These are phyloP conservation scores for Russula vinacea DNA, from an alignment of 768 basidiomycete species.

Conservation along the genomic window DNA sequence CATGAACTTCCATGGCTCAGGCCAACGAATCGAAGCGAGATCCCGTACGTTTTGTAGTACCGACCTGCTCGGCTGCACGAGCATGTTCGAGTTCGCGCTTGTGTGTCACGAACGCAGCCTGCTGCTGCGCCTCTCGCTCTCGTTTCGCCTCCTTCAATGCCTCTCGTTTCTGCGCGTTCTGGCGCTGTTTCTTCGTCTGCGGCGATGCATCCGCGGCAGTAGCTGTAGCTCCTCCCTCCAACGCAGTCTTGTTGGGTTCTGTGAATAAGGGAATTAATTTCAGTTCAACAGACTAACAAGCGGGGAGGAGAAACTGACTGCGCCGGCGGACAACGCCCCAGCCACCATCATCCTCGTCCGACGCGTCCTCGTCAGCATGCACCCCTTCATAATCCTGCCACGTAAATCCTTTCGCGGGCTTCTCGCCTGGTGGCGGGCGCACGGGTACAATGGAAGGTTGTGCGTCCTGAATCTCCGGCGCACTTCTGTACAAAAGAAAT, in stretches of 20 bases:
- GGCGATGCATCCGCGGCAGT: slow-evolving; percentile 35
- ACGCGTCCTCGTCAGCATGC: slow-evolving; percentile 54
- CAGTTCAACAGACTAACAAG: not conserved
- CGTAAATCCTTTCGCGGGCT: slow-evolving; percentile 62
- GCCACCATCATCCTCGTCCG: slow-evolving; percentile 62
- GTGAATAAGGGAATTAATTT: not conserved
- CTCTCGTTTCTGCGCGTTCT: slow-evolving; percentile 61
- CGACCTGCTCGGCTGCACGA: slow-evolving; percentile 49
- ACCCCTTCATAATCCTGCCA: slow-evolving; percentile 80
- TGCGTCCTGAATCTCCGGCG: slow-evolving; percentile 46
- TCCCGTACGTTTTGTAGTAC: slow-evolving; percentile 32
- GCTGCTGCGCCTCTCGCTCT: slow-evolving; percentile 50
- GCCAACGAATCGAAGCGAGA: slow-evolving; percentile 24
- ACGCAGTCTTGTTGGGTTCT: slow-evolving; percentile 29
- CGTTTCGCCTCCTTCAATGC: slow-evolving; percentile 55
- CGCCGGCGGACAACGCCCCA: slow-evolving; percentile 71
- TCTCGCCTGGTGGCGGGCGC: slow-evolving; percentile 52
- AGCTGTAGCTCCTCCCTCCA: not conserved
- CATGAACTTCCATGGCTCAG: not conserved
- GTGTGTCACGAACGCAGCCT: slow-evolving; percentile 54
- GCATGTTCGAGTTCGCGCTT: slow-evolving; percentile 56
- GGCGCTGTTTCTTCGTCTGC: slow-evolving; percentile 64
- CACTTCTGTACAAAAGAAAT: slow-evolving; percentile 37
- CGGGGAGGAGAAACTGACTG: slow-evolving; percentile 29
- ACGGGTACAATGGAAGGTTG: slow-evolving; percentile 68